Base-by-base conservation (phyloP, 2,329 filamentous ascomycete species). In the Arthrinium phaeospermum region DNA sequence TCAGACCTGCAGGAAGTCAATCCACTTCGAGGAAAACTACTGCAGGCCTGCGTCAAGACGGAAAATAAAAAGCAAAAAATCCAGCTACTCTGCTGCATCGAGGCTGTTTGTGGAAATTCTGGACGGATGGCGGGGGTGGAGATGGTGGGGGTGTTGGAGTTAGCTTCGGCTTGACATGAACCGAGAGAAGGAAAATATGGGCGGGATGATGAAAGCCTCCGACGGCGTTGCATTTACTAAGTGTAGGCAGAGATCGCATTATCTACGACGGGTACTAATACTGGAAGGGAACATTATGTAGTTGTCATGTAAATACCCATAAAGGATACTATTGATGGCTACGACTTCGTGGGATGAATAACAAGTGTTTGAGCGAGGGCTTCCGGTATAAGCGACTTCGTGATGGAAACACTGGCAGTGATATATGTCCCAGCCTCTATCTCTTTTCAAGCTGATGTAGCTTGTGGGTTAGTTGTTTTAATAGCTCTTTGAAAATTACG, bases 91-190 rank as follows among this genome's bases (percentile, higher is more conserved):
- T n/a, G 67, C 72, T 41, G 6, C 7, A 5, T 41, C 37, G 37
- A 41, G 37, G 37, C 37, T 51, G 70, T 71, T 73, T 73, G 64
- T 70, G 72, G 72, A 64, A 73, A 73, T 73, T 71, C 70, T 73
- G 67, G 19, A 61, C 72, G 72, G 70, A 69, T 46, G 67, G 67
- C 47, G 67, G 67, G 67, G 67, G 45, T 46, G 45, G 53, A 61
- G 53, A 30, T 68, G 24, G 67, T 47, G 67, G 67, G 45, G 67
- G 67, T 5, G 16, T 16, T 64, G 57, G 44, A 45, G 27, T 41
- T 69, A 34, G 67, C 67, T 69, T 68, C 67, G 67, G 67, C 10
- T 37, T 24, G 67, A 49, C 16, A 46, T 69, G 44, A 27, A 69
- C 67, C 67, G 67, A 69, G 67, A 49, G 30, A 37, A 24, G 34